Evolutionary conservation across 2,329 filamentous ascomycete species (phyloP), one percentile per base, ranked within the genome.

Genomic region (Scedosporium minutisporum): DNA sequence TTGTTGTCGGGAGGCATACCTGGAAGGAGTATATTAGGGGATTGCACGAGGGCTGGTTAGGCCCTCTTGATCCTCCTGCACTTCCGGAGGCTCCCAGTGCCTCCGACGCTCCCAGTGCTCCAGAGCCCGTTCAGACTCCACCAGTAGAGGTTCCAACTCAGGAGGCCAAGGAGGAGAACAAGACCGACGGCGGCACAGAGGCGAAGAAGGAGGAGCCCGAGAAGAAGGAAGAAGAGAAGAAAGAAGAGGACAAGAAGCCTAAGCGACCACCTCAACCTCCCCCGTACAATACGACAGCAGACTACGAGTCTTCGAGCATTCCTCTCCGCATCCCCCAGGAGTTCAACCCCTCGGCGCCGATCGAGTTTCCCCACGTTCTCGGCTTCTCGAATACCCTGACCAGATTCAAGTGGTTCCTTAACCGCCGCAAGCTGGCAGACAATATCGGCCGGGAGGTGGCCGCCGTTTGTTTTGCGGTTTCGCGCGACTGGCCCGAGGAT

Each of bases 1-100:
- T 99, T 60, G 86, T 97, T 18, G 85, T 99, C 68, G 95, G 95
- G 12, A 81, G 93, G 63, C 90, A 97, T 72, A 88, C 93, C 9
- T 99, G 95, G 95, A 99, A 97, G 77, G 95, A 99, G 76, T 99
- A 97, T 73, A 79, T 97, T 25, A 83, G 93, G 64, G 95, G 95
- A 57, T 72, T 97, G 67, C 95, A 99, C 72, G 95, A 99, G 76
- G 95, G 95, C 63, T 99, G 95, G 93, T 78, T 99, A 25, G 93
- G 95, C 0, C 92, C 95, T 6, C 77, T 96, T 53, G 84, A 88
- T 64, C 60, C 60, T 3, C 60, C 60, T 12, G 60, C 38, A 3
- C 33, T 62, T 16, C 60, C 60, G 12, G 75, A 85, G 63, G 88
- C 89, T 1, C 69, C 72, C 29, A 71, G 76, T 62, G 42, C 41